Base-by-base conservation (phyloP, 2,329 filamentous ascomycete species). In the Emergomyces orientalis region DNA sequence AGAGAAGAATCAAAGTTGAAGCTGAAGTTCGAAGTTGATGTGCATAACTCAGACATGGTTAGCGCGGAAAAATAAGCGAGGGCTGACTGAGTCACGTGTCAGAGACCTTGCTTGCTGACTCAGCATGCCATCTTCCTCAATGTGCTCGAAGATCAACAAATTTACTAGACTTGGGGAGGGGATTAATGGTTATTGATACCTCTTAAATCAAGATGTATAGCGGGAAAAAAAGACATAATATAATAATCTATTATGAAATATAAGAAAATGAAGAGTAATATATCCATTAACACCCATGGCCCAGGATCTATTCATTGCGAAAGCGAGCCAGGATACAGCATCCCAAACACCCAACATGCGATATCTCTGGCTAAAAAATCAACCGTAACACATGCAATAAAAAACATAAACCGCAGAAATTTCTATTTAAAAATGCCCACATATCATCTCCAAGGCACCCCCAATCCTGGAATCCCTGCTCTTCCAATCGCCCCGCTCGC, bases 401-500 rank as follows among this genome's bases (percentile, higher is more conserved):
- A 19, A 55, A 41, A 34, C n/a, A 47, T 27, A 30, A 47, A 47
- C 6, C 22, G 17, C 1, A 17, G 13, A 9, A 59, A 17, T 2
- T 1, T 37, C 14, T 34, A 59, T n/a, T 45, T 59, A 17, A 19
- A 45, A 39, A 59, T 25, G 13, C 2, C 34, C 14, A n/a, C 9
- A 25, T 39, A n/a, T 60, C 56, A 66, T 72, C 68, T 77, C 64
- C 76, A 70, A 72, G 76, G 77, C 32, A 71, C 75, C 37, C 73
- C 73, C 41, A 77, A 57, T 1, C 75, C 76, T n/a, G 75, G 71
- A 59, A 78, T 63, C 11, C 72, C 73, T 25, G 71, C 70, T 19
- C 75, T 70, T 5, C 74, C 74, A 57, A 77, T 65, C 61, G 71
- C 71, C 27, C 72, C 66, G 65, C 76, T 77, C 39, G 73, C 74